Percentiles rank a stretch among this genome's conserved stretches.
Conservation (phyloP, 495 filamentous ascomycete species). For the Penicillium taxi region DNA sequence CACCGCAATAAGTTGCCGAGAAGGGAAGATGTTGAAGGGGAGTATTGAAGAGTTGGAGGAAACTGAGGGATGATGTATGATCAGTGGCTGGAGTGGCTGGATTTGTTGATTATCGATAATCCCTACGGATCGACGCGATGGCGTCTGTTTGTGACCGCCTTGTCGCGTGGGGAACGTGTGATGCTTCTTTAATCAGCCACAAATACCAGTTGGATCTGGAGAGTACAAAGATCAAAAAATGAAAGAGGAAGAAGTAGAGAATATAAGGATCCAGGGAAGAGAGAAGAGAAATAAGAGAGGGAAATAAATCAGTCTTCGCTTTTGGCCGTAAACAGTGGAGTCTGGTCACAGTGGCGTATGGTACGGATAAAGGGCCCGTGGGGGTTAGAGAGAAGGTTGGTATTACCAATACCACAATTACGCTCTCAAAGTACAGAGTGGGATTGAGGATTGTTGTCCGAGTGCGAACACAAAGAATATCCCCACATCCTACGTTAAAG, state of each 20-base stretch:
- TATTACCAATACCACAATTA: constrained; percentile 20
- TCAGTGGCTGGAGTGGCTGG: constrained; percentile 24
- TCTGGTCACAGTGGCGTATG: constrained; percentile 13
- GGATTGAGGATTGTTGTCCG: constrained; percentile 25
- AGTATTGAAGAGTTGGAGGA: too few relatives aligned
- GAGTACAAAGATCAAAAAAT: neutral
- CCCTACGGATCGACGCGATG: constrained; percentile 29
- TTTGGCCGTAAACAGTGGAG: constrained; percentile 25
- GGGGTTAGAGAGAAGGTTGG: neutral
- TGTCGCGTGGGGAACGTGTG: constrained; percentile 27
- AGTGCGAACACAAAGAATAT: constrained; percentile 10
- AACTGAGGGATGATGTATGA: too few relatives aligned
- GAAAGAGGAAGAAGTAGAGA: constrained; percentile 1
- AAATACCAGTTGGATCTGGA: neutral
- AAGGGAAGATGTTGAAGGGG: too few relatives aligned
- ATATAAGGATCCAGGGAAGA: constrained; percentile 1
- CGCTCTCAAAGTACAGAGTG: constrained; percentile 20
- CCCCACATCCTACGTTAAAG: neutral
- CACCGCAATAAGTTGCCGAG: constrained; percentile 23
- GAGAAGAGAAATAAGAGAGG: constrained; percentile 5
- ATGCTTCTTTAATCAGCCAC: constrained; percentile 3
- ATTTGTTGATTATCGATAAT: constrained; percentile 29
- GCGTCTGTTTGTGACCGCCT: constrained; percentile 31
- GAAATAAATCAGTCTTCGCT: constrained; percentile 8
- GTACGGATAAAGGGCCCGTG: constrained; percentile 3